A percentile compares a stretch with the other conserved stretches of the same genome.
Evolutionary conservation across 1,139 yeast genomes (phyloP).

Genomic region (Petasospora fabianii): DNA sequence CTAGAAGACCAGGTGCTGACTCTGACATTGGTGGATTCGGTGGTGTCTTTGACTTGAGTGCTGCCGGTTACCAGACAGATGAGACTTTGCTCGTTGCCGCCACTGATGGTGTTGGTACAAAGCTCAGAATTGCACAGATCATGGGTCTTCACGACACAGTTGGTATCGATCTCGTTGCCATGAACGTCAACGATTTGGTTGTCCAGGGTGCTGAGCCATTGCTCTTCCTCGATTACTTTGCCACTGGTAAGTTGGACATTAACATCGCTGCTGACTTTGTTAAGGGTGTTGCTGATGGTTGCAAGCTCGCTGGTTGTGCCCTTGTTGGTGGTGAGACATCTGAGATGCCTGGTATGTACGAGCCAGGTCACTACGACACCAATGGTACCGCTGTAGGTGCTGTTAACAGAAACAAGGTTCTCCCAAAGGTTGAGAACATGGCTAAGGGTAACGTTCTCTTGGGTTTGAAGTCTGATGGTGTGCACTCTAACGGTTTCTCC

Average conservation of each 20-base stretch:
- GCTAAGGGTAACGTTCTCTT: slow-evolving; percentile 73
- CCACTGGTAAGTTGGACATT: slow-evolving; percentile 88
- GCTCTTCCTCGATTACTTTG: slow-evolving; percentile 93
- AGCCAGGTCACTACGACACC: slow-evolving; percentile 93
- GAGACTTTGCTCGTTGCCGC: slow-evolving; percentile 91
- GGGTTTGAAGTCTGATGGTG: slow-evolving; percentile 88
- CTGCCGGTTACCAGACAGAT: slow-evolving; percentile 73
- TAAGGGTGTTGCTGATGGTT: slow-evolving; percentile 94
- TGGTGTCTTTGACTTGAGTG: slow-evolving; percentile 86
- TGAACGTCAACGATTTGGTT: slow-evolving; percentile 96
- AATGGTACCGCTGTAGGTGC: slow-evolving; percentile 99
- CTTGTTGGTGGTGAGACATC: slow-evolving; percentile 98
- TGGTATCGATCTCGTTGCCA: slow-evolving; percentile 97
- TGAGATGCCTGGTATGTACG: slow-evolving; percentile 99
- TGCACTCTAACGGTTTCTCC: slow-evolving; percentile 96
- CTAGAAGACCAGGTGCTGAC: slow-evolving; percentile 94
- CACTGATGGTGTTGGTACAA: slow-evolving; percentile 99
- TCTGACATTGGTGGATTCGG: slow-evolving; percentile 99
- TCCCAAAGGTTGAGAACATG: slow-evolving; percentile 72
- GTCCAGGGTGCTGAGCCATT: slow-evolving; percentile 99
- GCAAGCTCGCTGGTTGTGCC: slow-evolving; percentile 94
- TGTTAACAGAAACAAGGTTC: slow-evolving; percentile 70
- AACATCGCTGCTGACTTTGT: slow-evolving; percentile 85
- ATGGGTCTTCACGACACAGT: slow-evolving; percentile 90
- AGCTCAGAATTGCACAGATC: slow-evolving; percentile 89